Percentiles rank a stretch among this genome's conserved stretches.
These are phyloP conservation scores for Scedosporium boydii DNA, from an alignment of 2,329 filamentous ascomycete species.

Conservation along the genomic window DNA sequence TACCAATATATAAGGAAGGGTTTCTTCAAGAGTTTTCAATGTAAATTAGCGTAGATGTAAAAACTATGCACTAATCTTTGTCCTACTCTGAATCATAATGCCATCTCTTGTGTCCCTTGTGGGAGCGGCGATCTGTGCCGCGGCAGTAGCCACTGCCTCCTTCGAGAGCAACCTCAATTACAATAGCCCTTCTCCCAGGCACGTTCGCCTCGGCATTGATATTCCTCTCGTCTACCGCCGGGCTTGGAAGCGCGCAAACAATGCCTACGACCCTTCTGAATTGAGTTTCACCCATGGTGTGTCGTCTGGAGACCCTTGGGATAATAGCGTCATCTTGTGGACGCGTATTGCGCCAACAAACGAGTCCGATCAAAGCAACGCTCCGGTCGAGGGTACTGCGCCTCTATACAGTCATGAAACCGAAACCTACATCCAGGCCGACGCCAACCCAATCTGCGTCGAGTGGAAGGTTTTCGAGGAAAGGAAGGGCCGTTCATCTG, in stretches of 20 bases:
- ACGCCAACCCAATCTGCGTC: constrained; percentile 52
- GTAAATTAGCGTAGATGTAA: too few relatives aligned
- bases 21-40: too few relatives aligned
- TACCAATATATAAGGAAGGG: not conserved
- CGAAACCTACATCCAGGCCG: constrained; percentile 31
- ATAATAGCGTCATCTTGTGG: constrained; percentile 50
- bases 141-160: not conserved
- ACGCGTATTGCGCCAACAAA: constrained; percentile 34
- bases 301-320: constrained; percentile 37
- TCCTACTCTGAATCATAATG: not conserved
- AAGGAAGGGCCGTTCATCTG: constrained; percentile 26
- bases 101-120: not conserved
- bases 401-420: constrained; percentile 38
- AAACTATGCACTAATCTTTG: not conserved
- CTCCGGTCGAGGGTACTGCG: constrained; percentile 31
- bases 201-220: constrained; percentile 54
- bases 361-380: constrained; percentile 36
- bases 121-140: not conserved
- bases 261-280: constrained; percentile 30
- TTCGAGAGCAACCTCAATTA: constrained; percentile 53
- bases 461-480: constrained; percentile 51
- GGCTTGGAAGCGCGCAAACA: constrained; percentile 31
- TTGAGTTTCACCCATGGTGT: constrained; percentile 58
- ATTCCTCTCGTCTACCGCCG: constrained; percentile 51
- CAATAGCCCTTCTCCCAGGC: constrained; percentile 54